Conservation (phyloP, 768 basidiomycete species). For the Rhodosporidiobolus sp. region DNA sequence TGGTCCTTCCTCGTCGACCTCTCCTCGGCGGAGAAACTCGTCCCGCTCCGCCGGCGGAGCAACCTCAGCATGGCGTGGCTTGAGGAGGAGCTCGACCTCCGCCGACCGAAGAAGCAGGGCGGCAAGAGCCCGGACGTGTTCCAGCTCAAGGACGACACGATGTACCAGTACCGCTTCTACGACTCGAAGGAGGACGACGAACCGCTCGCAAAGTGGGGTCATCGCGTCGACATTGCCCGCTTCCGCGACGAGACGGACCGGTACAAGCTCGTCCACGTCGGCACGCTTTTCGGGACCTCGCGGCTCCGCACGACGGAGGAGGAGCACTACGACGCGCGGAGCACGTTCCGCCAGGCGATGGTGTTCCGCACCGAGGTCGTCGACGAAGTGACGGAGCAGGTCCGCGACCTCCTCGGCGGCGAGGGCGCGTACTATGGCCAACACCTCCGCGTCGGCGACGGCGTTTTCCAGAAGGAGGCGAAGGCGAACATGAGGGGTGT, state of each 20-base stretch:
- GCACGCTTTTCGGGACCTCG: slow-evolving; percentile 72
- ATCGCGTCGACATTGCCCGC: slow-evolving; percentile 47
- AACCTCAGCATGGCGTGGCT: slow-evolving; percentile 58
- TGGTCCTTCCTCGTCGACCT: slow-evolving; percentile 72
- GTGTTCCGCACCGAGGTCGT: slow-evolving; percentile 58
- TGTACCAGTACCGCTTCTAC: slow-evolving; percentile 66
- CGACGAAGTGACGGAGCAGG: slow-evolving; percentile 52
- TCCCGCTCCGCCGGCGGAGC: slow-evolving; percentile 54
- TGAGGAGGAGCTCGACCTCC: slow-evolving; percentile 48
- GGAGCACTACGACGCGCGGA: slow-evolving; percentile 53
- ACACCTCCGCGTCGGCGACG: slow-evolving; percentile 70
- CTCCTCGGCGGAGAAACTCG: slow-evolving; percentile 32
- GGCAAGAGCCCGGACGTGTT: slow-evolving; percentile 50
- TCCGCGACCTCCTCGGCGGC: slow-evolving; percentile 54
- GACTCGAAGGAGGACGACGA: slow-evolving; percentile 50
- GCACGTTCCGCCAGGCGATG: slow-evolving; percentile 60
- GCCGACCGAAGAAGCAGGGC: slow-evolving; percentile 43
- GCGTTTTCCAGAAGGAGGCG: slow-evolving; percentile 57
- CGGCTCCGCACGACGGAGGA: slow-evolving; percentile 58
- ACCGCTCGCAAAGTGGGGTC: slow-evolving; percentile 43
- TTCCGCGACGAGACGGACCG: slow-evolving; percentile 50
- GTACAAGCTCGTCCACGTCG: slow-evolving; percentile 64
- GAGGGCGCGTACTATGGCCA: slow-evolving; percentile 57
- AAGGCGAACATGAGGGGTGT: slow-evolving; percentile 53
- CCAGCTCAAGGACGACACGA: slow-evolving; percentile 56